Evolutionary conservation across 2,329 filamentous ascomycete species (phyloP), one percentile per base, ranked within the genome.

Genomic region (Arthrobotrys sinensis): DNA sequence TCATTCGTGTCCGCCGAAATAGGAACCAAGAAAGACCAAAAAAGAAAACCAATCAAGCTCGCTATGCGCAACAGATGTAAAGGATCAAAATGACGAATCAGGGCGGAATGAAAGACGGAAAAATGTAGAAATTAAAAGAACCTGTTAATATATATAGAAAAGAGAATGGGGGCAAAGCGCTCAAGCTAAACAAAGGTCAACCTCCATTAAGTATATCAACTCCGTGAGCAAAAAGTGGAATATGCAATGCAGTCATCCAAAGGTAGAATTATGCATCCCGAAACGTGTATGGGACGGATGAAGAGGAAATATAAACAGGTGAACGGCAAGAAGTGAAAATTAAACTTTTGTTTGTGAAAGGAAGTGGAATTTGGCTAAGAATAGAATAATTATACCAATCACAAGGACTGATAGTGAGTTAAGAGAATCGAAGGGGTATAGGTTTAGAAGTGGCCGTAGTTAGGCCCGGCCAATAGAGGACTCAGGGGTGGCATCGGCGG

Each of bases 401-500:
- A 11, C 32, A 28, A 34, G 43, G 32, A 45, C 19, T 4, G 34
- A 53, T 64, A 16, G n/a, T 32, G n/a, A 52, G 60, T 38, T 48
- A 43, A 55, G 48, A 63, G 45, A 78, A 65, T 28, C 34, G 55
- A 65, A 55, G 19, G 43, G 28, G 24, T 21, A 67, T 63, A 53
- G 21, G 21, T 57, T 67, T 53, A 77, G 28, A 77, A 77, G 8
- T 43, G 16, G 60, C 48, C 65, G 43, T 77, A 71, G n/a, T 32
- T 36, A 10, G 55, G 64, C 2, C 52, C 38, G 12, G 63, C 63
- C 68, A 79, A 67, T 38, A 79, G 46, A 28, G 76, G 76, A 24
- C 76, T 79, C 50, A 79, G 50, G 3, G 76, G 76, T 43, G 76
- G 76, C 76, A 79, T 73, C 14, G 76, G 76, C 10, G 76, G 76